Percentiles rank a stretch among this genome's conserved stretches.
These are phyloP conservation scores for Aspergillus pseudoglaucus DNA, from an alignment of 2,329 filamentous ascomycete genomes.

Conservation along the genomic window DNA sequence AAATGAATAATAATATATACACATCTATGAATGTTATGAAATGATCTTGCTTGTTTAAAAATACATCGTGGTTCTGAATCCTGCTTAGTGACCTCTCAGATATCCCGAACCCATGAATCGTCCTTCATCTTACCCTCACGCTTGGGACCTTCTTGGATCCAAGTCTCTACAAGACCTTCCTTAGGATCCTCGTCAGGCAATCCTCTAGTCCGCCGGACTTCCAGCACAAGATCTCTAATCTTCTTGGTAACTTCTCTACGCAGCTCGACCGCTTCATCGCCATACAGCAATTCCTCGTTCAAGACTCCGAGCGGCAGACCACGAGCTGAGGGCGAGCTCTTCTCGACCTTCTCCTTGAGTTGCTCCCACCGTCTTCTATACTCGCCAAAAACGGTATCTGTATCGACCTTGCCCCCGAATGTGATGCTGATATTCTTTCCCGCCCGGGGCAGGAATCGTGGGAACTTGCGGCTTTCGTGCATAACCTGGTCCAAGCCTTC, in stretches of 20 bases:
- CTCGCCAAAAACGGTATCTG: conserved; percentile 69
- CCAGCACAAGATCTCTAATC: conserved; percentile 72
- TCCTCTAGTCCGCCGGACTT: conserved; percentile 65
- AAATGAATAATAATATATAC: not conserved
- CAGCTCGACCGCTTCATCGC: conserved; percentile 67
- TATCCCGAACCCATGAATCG: conserved; percentile 55
- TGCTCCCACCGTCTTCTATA: conserved; percentile 67
- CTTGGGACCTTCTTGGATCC: conserved; percentile 53
- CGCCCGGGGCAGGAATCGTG: conserved; percentile 71
- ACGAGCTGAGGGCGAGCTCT: conserved; percentile 32
- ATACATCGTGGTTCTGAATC: not conserved
- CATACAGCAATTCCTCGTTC: conserved; percentile 59
- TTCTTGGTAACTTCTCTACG: conserved; percentile 73
- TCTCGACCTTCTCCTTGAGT: conserved; percentile 51
- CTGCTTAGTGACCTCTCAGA: conserved; percentile 27
- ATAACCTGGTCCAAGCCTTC: conserved; percentile 84
- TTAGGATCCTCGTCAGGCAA: conserved; percentile 75
- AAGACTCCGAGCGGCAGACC: conserved; percentile 49
- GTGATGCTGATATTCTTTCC: conserved; percentile 54
- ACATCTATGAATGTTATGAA: not conserved
- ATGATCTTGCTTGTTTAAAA: not conserved
- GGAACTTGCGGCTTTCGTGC: conserved; percentile 73
- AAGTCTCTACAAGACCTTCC: conserved; percentile 72
- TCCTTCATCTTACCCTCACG: conserved; percentile 55
- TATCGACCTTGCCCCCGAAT: conserved; percentile 65